phyloP scores from a whole-genome alignment of 345 rosid genomes.

The Ricinus communis region DNA sequence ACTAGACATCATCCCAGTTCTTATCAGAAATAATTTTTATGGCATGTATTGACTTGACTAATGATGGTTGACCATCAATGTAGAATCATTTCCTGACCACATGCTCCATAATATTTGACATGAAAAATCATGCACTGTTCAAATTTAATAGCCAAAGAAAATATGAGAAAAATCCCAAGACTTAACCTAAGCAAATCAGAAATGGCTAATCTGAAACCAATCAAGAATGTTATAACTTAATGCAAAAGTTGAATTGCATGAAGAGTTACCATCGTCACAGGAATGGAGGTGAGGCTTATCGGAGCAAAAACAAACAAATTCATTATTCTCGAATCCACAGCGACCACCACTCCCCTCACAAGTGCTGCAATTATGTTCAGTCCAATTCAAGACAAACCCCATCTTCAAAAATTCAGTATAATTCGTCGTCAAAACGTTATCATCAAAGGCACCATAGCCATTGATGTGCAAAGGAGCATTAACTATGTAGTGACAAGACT shows the following conservation, averaged over 20 bases:
- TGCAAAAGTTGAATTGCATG: slow-evolving; percentile 20
- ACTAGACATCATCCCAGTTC: neutral
- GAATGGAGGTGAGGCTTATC: slow-evolving; percentile 37
- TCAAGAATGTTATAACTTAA: neutral
- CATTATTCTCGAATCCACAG: slow-evolving; percentile 39
- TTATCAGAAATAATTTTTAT: neutral
- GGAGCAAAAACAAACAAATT: slow-evolving; percentile 48
- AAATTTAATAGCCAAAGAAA: neutral
- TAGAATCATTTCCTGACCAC: neutral
- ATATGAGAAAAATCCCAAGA: neutral
- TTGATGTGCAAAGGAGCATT: slow-evolving; percentile 26
- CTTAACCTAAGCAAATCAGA: neutral
- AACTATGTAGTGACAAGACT: slow-evolving; percentile 34
- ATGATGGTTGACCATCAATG: neutral
- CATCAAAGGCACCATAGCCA: neutral
- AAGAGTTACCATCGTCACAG: slow-evolving; percentile 47
- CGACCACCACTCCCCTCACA: slow-evolving; percentile 51
- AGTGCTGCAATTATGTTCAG: slow-evolving; percentile 38
- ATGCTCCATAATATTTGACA: neutral
- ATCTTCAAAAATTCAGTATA: slow-evolving; percentile 35
- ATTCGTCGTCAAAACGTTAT: neutral
- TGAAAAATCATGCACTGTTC: neutral
- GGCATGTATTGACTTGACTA: neutral
- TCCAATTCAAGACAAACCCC: slow-evolving; percentile 62
- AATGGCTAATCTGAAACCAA: neutral